phyloP scores from a whole-genome alignment of 1,284 basidiomycete genomes.

The Serendipita sp. region DNA sequence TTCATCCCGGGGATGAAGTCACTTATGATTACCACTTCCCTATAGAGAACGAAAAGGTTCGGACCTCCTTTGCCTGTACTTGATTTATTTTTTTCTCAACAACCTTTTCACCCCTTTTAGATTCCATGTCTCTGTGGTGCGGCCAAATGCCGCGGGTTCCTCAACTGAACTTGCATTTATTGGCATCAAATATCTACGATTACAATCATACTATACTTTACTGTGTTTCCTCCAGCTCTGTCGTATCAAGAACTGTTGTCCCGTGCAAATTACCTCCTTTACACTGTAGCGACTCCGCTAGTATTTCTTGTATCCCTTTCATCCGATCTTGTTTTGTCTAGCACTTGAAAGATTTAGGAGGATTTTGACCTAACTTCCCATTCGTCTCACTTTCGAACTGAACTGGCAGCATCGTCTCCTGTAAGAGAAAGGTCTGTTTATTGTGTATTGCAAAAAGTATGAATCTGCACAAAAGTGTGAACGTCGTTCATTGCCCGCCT shows the following conservation, averaged over 20 bases:
- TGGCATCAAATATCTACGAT: background rate
- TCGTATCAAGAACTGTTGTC: background rate
- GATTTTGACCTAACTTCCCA: no score
- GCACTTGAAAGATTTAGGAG: no score
- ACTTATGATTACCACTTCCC: constrained; percentile 92
- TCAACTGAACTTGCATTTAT: constrained; percentile 42
- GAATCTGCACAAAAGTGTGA: background rate
- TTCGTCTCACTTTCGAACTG: no score
- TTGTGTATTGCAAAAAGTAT: no score
- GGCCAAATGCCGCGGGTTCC: constrained; percentile 74
- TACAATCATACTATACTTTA: background rate
- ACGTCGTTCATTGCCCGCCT: background rate
- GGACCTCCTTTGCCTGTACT: constrained; percentile 17
- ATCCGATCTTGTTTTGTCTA: constrained; percentile 4
- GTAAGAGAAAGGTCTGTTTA: no score
- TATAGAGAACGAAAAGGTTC: constrained; percentile 71
- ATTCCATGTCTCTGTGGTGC: constrained; percentile 83
- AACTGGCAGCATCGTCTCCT: no score
- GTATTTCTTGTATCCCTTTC: background rate
- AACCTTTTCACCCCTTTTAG: constrained; percentile 15
- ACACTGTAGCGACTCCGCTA: background rate
- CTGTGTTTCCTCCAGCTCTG: background rate
- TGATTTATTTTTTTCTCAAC: constrained; percentile 16
- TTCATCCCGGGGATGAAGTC: constrained; percentile 89
- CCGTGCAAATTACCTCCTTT: background rate